phyloP scores from a whole-genome alignment of 768 basidiomycete species.

The Collybiopsis luxurians region DNA sequence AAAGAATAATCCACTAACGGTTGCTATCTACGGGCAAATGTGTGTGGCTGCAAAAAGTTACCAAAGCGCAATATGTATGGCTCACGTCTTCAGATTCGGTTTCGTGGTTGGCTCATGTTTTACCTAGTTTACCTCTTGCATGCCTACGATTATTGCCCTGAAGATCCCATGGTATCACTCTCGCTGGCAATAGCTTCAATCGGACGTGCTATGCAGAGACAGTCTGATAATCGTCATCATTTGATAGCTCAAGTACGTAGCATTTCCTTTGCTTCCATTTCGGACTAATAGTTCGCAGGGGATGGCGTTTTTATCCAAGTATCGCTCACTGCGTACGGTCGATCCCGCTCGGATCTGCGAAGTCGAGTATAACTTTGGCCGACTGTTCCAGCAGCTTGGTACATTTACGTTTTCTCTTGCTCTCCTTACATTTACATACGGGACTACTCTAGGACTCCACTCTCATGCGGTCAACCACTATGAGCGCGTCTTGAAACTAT shows the following conservation, averaged over 20 bases:
- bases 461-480: conserved; percentile 86
- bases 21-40: conserved; percentile 79
- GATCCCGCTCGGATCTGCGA: conserved; percentile 54
- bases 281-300: conserved; percentile 41
- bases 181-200: conserved; percentile 81
- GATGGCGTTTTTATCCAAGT: conserved; percentile 81
- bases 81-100: background rate
- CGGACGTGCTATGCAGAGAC: conserved; percentile 89
- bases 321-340: conserved; percentile 59
- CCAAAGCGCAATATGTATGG: conserved; percentile 88
- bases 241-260: conserved; percentile 62
- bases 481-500: conserved; percentile 65
- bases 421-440: background rate
- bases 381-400: conserved; percentile 94
- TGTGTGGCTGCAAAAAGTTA: conserved; percentile 84
- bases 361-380: conserved; percentile 91
- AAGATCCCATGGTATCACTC: conserved; percentile 85
- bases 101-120: background rate
- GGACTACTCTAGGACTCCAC: conserved; percentile 55
- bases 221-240: conserved; percentile 92
- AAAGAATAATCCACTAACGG: conserved; percentile 67
- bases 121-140: conserved; percentile 80
- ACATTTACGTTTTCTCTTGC: conserved; percentile 13
- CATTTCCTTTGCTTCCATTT: background rate
- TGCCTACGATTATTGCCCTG: conserved; percentile 79